Conservation (phyloP, 2,329 filamentous ascomycete genomes). For the Fusarium nelsonii region DNA sequence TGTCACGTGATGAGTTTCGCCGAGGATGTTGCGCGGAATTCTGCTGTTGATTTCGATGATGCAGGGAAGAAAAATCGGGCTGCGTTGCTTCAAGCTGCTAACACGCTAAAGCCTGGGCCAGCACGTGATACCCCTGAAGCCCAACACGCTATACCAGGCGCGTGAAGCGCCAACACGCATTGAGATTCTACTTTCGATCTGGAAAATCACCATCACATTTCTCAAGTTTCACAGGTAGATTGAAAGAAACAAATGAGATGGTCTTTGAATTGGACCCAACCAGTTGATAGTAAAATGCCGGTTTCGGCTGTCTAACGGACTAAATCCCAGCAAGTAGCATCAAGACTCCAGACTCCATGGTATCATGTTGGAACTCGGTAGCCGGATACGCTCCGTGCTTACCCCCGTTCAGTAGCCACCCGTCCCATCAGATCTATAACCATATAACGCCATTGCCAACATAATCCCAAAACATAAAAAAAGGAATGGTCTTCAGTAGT, state of each 20-base stretch:
- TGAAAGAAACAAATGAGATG: background rate
- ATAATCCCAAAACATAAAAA: conserved; percentile 12
- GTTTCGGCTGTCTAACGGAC: conserved; percentile 29
- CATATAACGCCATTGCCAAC: conserved; percentile 40
- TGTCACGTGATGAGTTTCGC: conserved; percentile 51
- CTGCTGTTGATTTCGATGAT: conserved; percentile 45
- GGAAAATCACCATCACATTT: background rate
- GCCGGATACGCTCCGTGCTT: conserved; percentile 37
- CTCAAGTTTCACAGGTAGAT: background rate
- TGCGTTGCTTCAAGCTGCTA: conserved; percentile 32
- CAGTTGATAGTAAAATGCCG: conserved; percentile 18
- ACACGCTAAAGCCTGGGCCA: conserved; percentile 39
- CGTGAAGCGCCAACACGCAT: conserved; percentile 14
- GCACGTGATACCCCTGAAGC: conserved; percentile 51
- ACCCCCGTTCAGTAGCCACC: conserved; percentile 31
- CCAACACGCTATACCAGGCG: conserved; percentile 35
- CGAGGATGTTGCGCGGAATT: conserved; percentile 37
- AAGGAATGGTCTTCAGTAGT: conserved; percentile 13
- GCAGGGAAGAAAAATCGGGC: conserved; percentile 49
- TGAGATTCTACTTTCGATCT: background rate
- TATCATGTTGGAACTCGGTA: conserved; percentile 53
- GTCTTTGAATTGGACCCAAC: background rate
- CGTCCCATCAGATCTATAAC: conserved; percentile 32
- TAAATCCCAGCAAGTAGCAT: conserved; percentile 29
- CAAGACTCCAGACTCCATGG: conserved; percentile 51